phyloP scores from a whole-genome alignment of 1,284 basidiomycete species.

The Ganoderma lingzhi region DNA sequence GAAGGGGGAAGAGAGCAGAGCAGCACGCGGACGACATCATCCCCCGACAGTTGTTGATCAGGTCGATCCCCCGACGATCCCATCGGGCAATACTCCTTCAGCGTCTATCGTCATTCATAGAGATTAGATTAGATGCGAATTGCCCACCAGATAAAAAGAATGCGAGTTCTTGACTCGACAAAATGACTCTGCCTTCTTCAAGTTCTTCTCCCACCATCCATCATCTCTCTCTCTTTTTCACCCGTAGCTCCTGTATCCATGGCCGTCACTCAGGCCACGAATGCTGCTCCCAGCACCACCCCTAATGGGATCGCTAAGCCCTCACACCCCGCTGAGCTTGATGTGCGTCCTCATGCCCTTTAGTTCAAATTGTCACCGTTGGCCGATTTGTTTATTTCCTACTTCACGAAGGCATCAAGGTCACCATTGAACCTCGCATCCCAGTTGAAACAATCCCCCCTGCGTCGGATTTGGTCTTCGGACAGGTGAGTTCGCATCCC shows the following conservation, averaged over 20 bases:
- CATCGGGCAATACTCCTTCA: neutral
- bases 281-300: neutral
- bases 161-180: slow-evolving; percentile 16
- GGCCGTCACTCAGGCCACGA: slow-evolving; percentile 21
- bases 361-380: neutral
- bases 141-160: neutral
- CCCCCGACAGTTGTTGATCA: neutral
- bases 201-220: slow-evolving; percentile 7
- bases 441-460: slow-evolving; percentile 49
- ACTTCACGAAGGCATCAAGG: slow-evolving; percentile 49
- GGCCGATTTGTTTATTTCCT: neutral
- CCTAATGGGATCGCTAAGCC: slow-evolving; percentile 6
- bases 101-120: neutral
- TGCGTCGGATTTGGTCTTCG: slow-evolving; percentile 52
- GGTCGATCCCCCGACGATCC: neutral
- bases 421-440: slow-evolving; percentile 50
- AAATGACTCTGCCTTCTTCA: neutral
- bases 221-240: neutral
- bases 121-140: slow-evolving; percentile 32
- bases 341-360: slow-evolving; percentile 18
- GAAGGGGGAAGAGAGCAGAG: neutral
- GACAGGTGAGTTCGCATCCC: slow-evolving; percentile 43
- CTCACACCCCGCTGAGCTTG: slow-evolving; percentile 26
- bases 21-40: neutral
- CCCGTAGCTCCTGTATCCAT: slow-evolving; percentile 4